phyloP scores from a whole-genome alignment of 2,329 filamentous ascomycete genomes.

The Nemania sp. region DNA sequence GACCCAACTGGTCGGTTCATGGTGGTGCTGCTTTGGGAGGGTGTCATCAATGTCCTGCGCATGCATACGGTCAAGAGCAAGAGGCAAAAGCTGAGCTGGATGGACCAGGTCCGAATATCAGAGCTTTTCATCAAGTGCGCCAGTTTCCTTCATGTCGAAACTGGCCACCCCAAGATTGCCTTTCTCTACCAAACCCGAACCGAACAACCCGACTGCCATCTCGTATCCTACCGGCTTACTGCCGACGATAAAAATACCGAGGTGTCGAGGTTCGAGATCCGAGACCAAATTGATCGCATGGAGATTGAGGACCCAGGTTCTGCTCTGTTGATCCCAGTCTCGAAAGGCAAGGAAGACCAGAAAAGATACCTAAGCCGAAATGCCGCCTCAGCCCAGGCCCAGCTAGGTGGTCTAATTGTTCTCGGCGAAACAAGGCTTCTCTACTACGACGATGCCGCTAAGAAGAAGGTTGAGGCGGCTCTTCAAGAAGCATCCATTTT shows the following conservation, averaged over 20 bases:
- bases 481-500: constrained; percentile 85
- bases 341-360: constrained; percentile 64
- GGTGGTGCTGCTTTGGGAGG: constrained; percentile 71
- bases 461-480: constrained; percentile 71
- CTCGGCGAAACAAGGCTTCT: constrained; percentile 84
- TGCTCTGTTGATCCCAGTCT: constrained; percentile 72
- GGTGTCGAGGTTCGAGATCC: constrained; percentile 66
- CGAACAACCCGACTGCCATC: constrained; percentile 64
- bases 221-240: constrained; percentile 71
- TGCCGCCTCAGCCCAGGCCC: constrained; percentile 64
- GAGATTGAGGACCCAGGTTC: constrained; percentile 67
- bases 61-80: constrained; percentile 61
- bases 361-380: constrained; percentile 72
- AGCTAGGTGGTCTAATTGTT: constrained; percentile 77
- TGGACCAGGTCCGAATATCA: constrained; percentile 68
- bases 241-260: constrained; percentile 67
- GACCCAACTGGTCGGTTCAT: constrained; percentile 78
- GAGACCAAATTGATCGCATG: constrained; percentile 66
- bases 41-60: constrained; percentile 67
- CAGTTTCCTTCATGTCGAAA: constrained; percentile 69
- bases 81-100: constrained; percentile 59
- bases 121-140: constrained; percentile 71
- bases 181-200: constrained; percentile 68
- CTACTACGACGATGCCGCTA: constrained; percentile 84
- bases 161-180: constrained; percentile 68